Percentiles rank a stretch among this genome's conserved stretches.
These are phyloP conservation scores for Amborella trichopoda DNA, from an alignment of 164 flowering plant genomes.

Conservation along the genomic window DNA sequence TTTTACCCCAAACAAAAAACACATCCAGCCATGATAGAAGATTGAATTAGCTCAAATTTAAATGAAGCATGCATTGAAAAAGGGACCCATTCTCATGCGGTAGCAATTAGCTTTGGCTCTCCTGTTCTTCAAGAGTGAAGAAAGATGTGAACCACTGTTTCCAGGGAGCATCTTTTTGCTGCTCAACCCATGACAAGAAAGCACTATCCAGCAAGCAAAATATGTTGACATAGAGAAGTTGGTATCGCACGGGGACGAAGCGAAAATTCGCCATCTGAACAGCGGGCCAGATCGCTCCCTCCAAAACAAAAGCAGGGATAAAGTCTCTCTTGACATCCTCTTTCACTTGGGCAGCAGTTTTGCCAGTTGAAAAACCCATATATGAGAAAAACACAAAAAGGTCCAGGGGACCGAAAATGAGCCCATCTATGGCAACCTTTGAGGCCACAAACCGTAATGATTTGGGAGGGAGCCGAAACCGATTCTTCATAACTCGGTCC, in stretches of 20 bases:
- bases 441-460: conserved; percentile 60
- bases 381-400: conserved; percentile 67
- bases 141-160: conserved; percentile 31
- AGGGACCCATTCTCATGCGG: no score
- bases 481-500: conserved; percentile 43
- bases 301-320: conserved; percentile 58
- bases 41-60: no score
- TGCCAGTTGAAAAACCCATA: conserved; percentile 77
- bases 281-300: conserved; percentile 80
- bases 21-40: no score
- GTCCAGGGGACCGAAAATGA: conserved; percentile 76
- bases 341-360: conserved; percentile 55
- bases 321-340: conserved; percentile 86
- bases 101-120: conserved; percentile 14
- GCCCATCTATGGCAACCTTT: conserved; percentile 69
- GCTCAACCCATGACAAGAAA: conserved; percentile 67
- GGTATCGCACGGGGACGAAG: conserved; percentile 67
- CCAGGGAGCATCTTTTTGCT: conserved; percentile 70
- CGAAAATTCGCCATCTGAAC: conserved; percentile 78
- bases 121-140: conserved; percentile 20
- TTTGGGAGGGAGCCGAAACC: conserved; percentile 43
- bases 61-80: neutral
- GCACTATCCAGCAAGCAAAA: conserved; percentile 87
- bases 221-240: conserved; percentile 76
- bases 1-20: no score